A percentile compares a stretch with the other conserved stretches of the same genome.
These are phyloP conservation scores for Zygosaccharomyces gambellarensis DNA, from an alignment of 805 yeast species.

Conservation along the genomic window DNA sequence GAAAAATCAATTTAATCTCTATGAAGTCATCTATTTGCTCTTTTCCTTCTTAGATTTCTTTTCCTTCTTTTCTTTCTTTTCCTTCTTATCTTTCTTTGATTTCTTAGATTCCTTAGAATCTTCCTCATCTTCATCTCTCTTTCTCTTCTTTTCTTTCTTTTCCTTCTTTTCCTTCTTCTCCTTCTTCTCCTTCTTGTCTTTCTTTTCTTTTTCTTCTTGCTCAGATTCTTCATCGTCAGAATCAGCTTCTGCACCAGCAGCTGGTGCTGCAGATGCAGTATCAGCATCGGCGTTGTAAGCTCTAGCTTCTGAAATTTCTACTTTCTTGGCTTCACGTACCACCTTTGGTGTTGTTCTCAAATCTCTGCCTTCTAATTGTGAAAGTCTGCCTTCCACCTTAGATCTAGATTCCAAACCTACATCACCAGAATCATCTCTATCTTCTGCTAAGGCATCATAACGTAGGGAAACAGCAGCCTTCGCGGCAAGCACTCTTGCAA, in stretches of 20 bases:
- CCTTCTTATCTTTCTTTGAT: constrained; percentile 34
- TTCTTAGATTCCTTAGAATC: constrained; percentile 36
- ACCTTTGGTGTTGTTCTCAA: constrained; percentile 83
- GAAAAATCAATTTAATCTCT: not conserved
- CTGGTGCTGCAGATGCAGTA: constrained; percentile 39
- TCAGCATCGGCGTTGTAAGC: constrained; percentile 97
- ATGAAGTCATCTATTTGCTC: constrained; percentile 5
- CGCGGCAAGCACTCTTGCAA: constrained; percentile 97
- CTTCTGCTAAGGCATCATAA: constrained; percentile 95
- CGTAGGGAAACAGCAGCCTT: constrained; percentile 96
- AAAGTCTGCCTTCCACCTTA: constrained; percentile 89
- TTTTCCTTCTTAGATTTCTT: constrained; percentile 15
- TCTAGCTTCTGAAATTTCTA: constrained; percentile 76
- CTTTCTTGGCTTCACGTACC: constrained; percentile 77
- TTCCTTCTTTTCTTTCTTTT: constrained; percentile 36
- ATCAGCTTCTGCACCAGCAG: constrained; percentile 34
- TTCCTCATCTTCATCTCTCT: constrained; percentile 30
- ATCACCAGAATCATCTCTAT: constrained; percentile 92
- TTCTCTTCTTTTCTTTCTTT: constrained; percentile 27
- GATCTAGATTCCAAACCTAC: constrained; percentile 87
- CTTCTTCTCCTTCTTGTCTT: constrained; percentile 36
- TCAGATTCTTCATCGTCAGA: constrained; percentile 37
- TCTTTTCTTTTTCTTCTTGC: constrained; percentile 36
- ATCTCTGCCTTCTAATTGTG: constrained; percentile 95
- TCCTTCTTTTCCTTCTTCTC: constrained; percentile 33